A percentile compares a stretch with the other conserved stretches of the same genome.
Evolutionary conservation across 1,284 basidiomycete species (phyloP).

Genomic region (Acaromyces ingoldii): DNA sequence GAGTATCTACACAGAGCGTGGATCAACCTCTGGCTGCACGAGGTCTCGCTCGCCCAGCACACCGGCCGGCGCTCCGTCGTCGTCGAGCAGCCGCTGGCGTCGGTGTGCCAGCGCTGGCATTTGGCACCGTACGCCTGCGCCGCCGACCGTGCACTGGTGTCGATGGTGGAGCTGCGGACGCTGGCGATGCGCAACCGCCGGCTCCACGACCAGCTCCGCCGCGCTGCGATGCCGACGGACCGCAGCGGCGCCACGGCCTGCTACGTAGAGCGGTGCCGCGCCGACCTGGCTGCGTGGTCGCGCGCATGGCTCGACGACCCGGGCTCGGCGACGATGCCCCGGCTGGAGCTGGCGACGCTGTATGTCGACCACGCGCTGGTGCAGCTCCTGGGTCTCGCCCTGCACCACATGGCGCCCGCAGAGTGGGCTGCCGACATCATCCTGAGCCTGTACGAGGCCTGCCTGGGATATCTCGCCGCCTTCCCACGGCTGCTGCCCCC

Average conservation of each 20-base stretch:
- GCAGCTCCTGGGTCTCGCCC: constrained; percentile 20
- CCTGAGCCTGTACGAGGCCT: constrained; percentile 17
- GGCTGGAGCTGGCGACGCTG: constrained; percentile 22
- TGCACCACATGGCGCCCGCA: constrained; percentile 16
- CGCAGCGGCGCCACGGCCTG: too few relatives aligned
- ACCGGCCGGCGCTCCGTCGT: constrained; percentile 21
- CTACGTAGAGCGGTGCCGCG: constrained; percentile 19
- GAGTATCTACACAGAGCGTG: constrained; percentile 22
- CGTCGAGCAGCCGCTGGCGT: constrained; percentile 20
- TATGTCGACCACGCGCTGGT: constrained; percentile 28
- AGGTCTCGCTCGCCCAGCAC: constrained; percentile 22
- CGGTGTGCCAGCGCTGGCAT: constrained; percentile 21
- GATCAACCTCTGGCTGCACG: constrained; percentile 30
- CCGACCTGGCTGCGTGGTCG: constrained; percentile 21
- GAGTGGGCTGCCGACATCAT: constrained; percentile 19
- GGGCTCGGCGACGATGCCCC: constrained; percentile 11
- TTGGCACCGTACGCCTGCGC: constrained; percentile 17
- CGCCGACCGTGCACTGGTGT: constrained; percentile 23
- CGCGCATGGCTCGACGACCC: constrained; percentile 19
- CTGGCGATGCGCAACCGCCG: constrained; percentile 20
- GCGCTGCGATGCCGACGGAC: too few relatives aligned
- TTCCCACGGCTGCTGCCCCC: constrained; percentile 21
- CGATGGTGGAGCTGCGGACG: constrained; percentile 22
- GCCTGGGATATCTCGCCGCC: constrained; percentile 19
- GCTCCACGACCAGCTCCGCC: constrained; percentile 19